These are phyloP conservation scores for Sphaerulina musiva DNA, from an alignment of 2,329 filamentous ascomycete species.

Conservation along the genomic window DNA sequence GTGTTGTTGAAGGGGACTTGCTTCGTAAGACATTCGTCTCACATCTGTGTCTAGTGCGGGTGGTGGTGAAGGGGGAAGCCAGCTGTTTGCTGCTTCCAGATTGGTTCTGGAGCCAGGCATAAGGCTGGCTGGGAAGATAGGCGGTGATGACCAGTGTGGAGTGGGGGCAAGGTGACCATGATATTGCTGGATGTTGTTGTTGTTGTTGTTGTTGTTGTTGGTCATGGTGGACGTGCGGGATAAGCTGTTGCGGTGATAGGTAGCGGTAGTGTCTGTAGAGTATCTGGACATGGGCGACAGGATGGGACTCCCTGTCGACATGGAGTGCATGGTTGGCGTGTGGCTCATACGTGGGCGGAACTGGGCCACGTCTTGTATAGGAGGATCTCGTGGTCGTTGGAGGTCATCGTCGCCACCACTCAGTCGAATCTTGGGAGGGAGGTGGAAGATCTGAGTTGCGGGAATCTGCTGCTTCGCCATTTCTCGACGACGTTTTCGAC, in stretches of 20 bases:
- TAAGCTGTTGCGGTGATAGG: background rate
- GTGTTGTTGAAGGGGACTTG: background rate
- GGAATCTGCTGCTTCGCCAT: background rate
- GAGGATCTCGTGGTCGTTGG: constrained; percentile 4
- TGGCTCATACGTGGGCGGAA: constrained; percentile 5
- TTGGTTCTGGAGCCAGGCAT: constrained; percentile 2
- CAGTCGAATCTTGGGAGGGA: constrained; percentile 1
- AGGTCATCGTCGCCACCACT: constrained; percentile 7
- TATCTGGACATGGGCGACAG: constrained; percentile 1
- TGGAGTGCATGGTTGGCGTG: constrained; percentile 2
- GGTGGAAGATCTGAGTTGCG: constrained; percentile 3
- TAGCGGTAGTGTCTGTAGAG: background rate
- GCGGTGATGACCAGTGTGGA: background rate
- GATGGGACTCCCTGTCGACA: constrained; percentile 1
- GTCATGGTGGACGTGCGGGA: constrained; percentile 8
- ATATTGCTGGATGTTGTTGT: constrained; percentile 4
- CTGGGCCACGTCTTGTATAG: constrained; percentile 1
- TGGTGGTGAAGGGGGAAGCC: constrained; percentile 1
- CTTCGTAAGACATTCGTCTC: background rate
- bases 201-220: constrained; percentile 6
- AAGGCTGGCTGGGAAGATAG: constrained; percentile 1
- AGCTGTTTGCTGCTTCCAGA: background rate
- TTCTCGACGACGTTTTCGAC: background rate
- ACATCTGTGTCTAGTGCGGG: background rate
- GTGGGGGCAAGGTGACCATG: background rate